Evolutionary conservation across 805 yeast genomes (phyloP).

Genomic region (Kluyveromyces aestuarii): DNA sequence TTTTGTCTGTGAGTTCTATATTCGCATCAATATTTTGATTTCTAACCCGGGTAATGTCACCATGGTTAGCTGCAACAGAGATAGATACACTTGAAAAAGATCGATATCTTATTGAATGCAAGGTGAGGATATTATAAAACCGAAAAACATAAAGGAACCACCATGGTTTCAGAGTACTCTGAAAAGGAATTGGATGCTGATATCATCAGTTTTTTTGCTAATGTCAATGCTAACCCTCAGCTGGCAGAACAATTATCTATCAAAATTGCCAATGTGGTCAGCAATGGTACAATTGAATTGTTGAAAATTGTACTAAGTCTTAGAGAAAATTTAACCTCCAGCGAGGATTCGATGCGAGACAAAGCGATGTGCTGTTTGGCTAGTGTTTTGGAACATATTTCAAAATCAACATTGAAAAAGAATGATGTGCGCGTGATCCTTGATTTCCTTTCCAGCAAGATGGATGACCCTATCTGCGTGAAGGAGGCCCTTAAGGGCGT

Average conservation of each 20-base stretch:
- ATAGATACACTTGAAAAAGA: no score
- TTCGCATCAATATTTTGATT: background rate
- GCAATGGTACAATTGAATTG: constrained; percentile 26
- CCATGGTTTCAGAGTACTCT: constrained; percentile 4
- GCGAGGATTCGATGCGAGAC: constrained; percentile 42
- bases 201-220: constrained; percentile 31
- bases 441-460: constrained; percentile 52
- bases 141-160: background rate
- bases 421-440: constrained; percentile 33
- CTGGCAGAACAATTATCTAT: constrained; percentile 23
- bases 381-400: constrained; percentile 27
- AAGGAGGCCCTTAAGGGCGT: constrained; percentile 48
- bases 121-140: no score
- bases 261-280: constrained; percentile 22
- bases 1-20: no score
- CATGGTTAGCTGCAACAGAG: background rate
- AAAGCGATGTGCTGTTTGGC: constrained; percentile 40
- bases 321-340: constrained; percentile 57
- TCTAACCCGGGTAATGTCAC: background rate
- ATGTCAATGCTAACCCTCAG: constrained; percentile 28
- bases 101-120: no score
- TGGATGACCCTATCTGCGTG: constrained; percentile 53
- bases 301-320: constrained; percentile 47
- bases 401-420: constrained; percentile 24
- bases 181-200: constrained; percentile 3